Conservation (phyloP, 208 protist species). For the Crithidia fasciculata region DNA sequence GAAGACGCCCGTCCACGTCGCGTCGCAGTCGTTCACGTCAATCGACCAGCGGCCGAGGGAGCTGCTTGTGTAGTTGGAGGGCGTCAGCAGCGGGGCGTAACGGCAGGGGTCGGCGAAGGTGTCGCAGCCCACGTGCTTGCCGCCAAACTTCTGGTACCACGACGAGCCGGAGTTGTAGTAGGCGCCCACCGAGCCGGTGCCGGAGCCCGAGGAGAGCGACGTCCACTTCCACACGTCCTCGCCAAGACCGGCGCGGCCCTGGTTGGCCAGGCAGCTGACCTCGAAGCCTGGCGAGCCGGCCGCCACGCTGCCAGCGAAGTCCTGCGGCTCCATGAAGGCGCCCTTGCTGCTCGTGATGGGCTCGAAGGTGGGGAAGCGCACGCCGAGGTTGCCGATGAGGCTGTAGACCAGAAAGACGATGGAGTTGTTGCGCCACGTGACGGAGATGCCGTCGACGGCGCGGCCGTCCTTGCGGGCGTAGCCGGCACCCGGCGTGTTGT, state of each 20-base stretch:
- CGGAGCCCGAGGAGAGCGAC: conserved; percentile 42
- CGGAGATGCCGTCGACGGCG: conserved; percentile 57
- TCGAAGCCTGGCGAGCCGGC: conserved; percentile 64
- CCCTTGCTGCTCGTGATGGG: conserved; percentile 39
- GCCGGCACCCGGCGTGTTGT: conserved; percentile 55
- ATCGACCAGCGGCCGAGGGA: conserved; percentile 59
- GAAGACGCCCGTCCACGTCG: conserved; percentile 80
- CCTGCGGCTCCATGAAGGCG: conserved; percentile 64
- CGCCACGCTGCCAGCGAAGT: conserved; percentile 50
- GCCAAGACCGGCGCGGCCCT: conserved; percentile 58
- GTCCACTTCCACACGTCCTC: conserved; percentile 80
- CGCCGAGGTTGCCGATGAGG: conserved; percentile 81
- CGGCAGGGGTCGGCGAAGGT: conserved; percentile 74
- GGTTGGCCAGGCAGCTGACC: conserved; percentile 64
- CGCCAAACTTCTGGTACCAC: conserved; percentile 91
- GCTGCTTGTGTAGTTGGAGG: conserved; percentile 42
- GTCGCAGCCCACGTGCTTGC: conserved; percentile 82
- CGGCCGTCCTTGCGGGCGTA: conserved; percentile 64
- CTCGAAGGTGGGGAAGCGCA: conserved; percentile 88
- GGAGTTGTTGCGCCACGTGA: conserved; percentile 64
- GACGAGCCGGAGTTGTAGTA: conserved; percentile 63
- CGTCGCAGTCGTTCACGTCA: conserved; percentile 81
- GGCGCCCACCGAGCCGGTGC: conserved; percentile 59
- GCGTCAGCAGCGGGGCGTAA: conserved; percentile 84
- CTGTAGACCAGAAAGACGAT: conserved; percentile 73